Evolutionary conservation across 768 basidiomycete genomes (phyloP).

Genomic region (Leucosporidium yakuticum): DNA sequence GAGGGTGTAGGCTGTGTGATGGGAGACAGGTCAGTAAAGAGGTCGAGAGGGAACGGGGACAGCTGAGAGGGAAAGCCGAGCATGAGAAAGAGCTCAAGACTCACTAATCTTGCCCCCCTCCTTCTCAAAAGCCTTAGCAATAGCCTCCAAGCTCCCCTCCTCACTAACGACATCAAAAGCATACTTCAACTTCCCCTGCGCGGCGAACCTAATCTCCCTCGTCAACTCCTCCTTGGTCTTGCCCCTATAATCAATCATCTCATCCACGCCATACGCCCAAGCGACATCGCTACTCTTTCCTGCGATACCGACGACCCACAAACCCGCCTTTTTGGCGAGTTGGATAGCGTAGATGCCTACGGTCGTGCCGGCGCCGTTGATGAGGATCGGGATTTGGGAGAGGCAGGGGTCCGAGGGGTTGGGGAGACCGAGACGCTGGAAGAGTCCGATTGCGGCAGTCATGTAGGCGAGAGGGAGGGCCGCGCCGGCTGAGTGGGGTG

Average conservation of each 20-base stretch:
- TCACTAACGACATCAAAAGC: slow-evolving; percentile 31
- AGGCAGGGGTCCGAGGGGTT: slow-evolving; percentile 12
- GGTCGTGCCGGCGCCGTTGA: slow-evolving; percentile 32
- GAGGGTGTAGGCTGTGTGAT: slow-evolving; percentile 15
- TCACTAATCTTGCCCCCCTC: slow-evolving; percentile 16
- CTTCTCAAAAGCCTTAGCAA: slow-evolving; percentile 15
- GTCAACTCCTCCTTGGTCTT: slow-evolving; percentile 15
- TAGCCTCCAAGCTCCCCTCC: slow-evolving; percentile 17
- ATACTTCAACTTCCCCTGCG: slow-evolving; percentile 12
- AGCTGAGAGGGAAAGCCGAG: no score
- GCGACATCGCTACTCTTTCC: slow-evolving; percentile 23
- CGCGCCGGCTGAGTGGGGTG: slow-evolving; percentile 24
- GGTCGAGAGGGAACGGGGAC: no score
- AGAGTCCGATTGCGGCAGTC: slow-evolving; percentile 39
- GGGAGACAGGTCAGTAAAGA: no score
- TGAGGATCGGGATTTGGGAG: slow-evolving; percentile 11
- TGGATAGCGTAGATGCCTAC: slow-evolving; percentile 39
- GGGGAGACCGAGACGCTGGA: slow-evolving; percentile 24
- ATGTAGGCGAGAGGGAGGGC: slow-evolving; percentile 37
- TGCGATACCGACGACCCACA: slow-evolving; percentile 35
- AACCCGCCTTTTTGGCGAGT: slow-evolving; percentile 34
- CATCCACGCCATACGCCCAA: slow-evolving; percentile 33
- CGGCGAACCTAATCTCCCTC: slow-evolving; percentile 14
- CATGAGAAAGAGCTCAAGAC: no score
- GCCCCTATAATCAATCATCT: slow-evolving; percentile 36